Conservation (phyloP, 2,329 filamentous ascomycete genomes). For the Aspergillus melleus region DNA sequence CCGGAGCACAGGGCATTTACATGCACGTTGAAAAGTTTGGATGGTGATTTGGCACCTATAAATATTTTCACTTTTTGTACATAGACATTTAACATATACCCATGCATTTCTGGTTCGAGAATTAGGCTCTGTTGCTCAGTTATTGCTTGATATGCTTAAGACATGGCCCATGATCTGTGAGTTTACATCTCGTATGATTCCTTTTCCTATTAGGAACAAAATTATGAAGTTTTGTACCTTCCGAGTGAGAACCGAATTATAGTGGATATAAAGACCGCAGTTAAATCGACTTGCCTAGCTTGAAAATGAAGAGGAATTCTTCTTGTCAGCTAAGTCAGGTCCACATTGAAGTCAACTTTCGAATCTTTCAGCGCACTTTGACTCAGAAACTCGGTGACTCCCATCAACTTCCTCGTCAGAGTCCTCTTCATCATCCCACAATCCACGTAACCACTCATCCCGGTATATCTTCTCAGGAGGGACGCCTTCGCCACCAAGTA, state of each 20-base stretch:
- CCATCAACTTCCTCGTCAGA: too few species aligned
- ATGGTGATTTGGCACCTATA: constrained; percentile 26
- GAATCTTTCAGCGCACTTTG: not conserved
- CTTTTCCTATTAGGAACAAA: too few species aligned
- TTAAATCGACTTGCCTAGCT: too few species aligned
- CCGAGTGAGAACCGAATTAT: too few species aligned
- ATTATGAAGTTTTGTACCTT: too few species aligned
- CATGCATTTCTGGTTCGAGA: not conserved
- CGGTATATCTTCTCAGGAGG: constrained; percentile 17
- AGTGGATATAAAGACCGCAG: too few species aligned
- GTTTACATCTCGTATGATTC: too few species aligned
- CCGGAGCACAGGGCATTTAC: constrained; percentile 64
- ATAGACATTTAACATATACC: not conserved
- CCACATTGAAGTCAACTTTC: not conserved
- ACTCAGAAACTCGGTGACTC: not conserved
- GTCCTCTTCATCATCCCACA: not conserved
- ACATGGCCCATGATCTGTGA: too few species aligned
- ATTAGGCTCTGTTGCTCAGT: too few species aligned
- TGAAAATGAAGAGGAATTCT: too few species aligned
- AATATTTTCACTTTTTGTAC: not conserved
- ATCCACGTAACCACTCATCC: constrained; percentile 14
- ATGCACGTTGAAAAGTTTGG: constrained; percentile 61
- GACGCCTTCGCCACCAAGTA: constrained; percentile 15
- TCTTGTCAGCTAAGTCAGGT: too few species aligned
- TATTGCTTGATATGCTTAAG: too few species aligned